Evolutionary conservation across 306 rosid genomes (phyloP), one percentile per base, ranked within the genome.

Genomic region (Castanospermum australe): DNA sequence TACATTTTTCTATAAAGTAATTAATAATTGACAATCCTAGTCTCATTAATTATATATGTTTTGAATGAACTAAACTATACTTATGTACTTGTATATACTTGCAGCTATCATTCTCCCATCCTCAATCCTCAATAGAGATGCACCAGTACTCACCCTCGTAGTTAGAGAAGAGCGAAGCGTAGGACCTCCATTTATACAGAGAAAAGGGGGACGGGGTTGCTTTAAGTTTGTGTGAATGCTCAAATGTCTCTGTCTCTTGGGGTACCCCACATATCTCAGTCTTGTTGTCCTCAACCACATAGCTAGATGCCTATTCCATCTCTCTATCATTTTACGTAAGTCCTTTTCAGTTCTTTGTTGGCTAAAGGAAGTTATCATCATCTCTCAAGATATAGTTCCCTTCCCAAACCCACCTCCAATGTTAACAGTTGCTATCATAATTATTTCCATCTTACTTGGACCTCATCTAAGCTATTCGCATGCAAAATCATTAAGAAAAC

Each of bases 251-350:
- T 51, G 67, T 85, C 85, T 66, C 61, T 33, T n/a, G n/a, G 41
- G 45, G 71, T 81, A 62, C 83, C 87, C 87, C 89, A 88, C 88
- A 73, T 72, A 86, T 85, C 91, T 82, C 71, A 90, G 86, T 83
- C 85, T 75, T 69, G 83, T 73, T 83, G 90, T 87, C 88, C 81
- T 85, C 82, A 80, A 69, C 76, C 81, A 87, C 79, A 83, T 83
- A 85, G 45, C 74, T 73, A 39, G 93, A 87, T 90, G 87, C 90
- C 85, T 77, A 84, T 89, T 85, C 87, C 86, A 84, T 82, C 86
- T 87, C 88, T 75, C 73, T 79, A 79, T 87, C 86, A 85, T 83
- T 86, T n/a, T n/a, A n/a, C n/a, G 86, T 59, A 55, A 71, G 88
- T 88, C 85, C 39, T 67, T 81, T 75, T 78, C 84, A 68, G 20